Evolutionary conservation across 768 basidiomycete species (phyloP), one percentile per base, ranked within the genome.

Genomic region (Roridomyces roridus): DNA sequence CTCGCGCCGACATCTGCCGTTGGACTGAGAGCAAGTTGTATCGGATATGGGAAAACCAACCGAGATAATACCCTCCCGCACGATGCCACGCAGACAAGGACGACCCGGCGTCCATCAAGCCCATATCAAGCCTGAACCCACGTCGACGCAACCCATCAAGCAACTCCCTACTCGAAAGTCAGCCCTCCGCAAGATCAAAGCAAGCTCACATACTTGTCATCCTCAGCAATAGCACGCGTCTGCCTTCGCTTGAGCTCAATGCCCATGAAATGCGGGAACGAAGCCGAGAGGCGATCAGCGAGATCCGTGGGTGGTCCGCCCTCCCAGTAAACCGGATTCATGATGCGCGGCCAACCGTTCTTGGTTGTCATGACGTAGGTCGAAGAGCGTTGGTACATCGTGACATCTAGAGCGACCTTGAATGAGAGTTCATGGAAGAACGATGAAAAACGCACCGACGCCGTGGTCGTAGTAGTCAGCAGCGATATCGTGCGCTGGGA

Each of bases 1-100:
- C 80, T 80, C 5, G 80, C 84, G 55, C 87, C 87, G 45, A 81
- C 80, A 61, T 86, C 85, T 85, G 46, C 4, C 20, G 20, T n/a
- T n/a, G 26, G n/a, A 20, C 21, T 25, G 24, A 17, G 14, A 15
- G 5, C 5, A 44, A 24, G 25, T 24, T 29, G 10, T 9, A 10
- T 18, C 4, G 25, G 4, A 2, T 4, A 18, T 9, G 15, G 9
- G 15, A 3, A 21, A 9, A 49, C 76, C 34, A 46, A 80, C 85
- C 85, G 6, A 85, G 67, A 66, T 87, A 87, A 65, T 82, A 85
- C 15, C 85, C 83, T 15, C 82, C 81, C 0, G 63, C 78, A 35
- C 75, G 75, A 5, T 59, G 65, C 52, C 70, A 77, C 21, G 72
- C 74, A 37, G 79, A 67, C 37, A 74, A 60, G 10, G 75, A 31